These are phyloP conservation scores for Vinca minor DNA, from an alignment of 257 asterid genomes.

Conservation along the genomic window DNA sequence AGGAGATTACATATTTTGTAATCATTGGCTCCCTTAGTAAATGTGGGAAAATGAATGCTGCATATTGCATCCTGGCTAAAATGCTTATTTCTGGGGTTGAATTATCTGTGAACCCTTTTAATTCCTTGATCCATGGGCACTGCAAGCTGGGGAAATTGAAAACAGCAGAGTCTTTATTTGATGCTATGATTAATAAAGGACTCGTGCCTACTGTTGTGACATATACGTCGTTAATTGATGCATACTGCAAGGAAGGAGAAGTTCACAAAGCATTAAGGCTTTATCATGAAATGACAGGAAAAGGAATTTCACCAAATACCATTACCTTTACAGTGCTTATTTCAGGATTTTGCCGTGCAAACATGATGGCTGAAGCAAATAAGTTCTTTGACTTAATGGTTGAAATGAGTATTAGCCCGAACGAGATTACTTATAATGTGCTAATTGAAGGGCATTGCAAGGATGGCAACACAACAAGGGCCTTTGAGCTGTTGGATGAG, in stretches of 20 bases:
- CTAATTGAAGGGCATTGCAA: conserved; percentile 72
- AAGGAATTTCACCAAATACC: conserved; percentile 69
- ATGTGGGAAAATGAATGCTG: conserved; percentile 53
- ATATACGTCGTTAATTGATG: conserved; percentile 77
- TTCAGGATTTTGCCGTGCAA: conserved; percentile 55
- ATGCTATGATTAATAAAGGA: conserved; percentile 52
- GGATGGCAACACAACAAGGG: conserved; percentile 43
- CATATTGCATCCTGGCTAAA: conserved; percentile 38
- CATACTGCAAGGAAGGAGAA: conserved; percentile 56
- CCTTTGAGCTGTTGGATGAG: conserved; percentile 64
- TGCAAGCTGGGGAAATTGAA: conserved; percentile 55
- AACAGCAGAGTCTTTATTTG: conserved; percentile 43
- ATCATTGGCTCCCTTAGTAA: conserved; percentile 56
- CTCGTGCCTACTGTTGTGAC: conserved; percentile 73
- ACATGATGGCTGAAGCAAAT: conserved; percentile 55
- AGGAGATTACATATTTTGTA: conserved; percentile 54
- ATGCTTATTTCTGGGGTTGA: conserved; percentile 44
- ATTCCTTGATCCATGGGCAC: conserved; percentile 65
- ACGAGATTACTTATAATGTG: conserved; percentile 72
- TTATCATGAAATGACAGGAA: conserved; percentile 74
- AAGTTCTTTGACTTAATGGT: conserved; percentile 44
- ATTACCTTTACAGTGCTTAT: conserved; percentile 64
- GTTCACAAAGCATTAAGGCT: conserved; percentile 55
- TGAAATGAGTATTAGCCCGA: conserved; percentile 50
- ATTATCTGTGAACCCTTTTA: conserved; percentile 51